phyloP scores from a whole-genome alignment of 148 eudicot species.

The Chenopodium suecicum region DNA sequence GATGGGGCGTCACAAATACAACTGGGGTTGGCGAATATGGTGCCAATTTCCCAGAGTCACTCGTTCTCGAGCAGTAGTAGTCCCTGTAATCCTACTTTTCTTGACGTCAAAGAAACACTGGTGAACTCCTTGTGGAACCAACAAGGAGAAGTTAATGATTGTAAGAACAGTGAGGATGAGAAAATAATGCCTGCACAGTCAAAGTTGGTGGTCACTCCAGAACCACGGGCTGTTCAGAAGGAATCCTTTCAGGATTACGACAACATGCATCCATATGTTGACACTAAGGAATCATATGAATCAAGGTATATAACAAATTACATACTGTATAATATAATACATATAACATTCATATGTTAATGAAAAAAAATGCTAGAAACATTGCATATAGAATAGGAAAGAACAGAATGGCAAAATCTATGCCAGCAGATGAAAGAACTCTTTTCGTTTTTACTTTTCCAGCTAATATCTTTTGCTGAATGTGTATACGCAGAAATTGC shows the following conservation, averaged over 20 bases:
- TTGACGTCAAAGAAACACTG: conserved; percentile 44
- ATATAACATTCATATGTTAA: neutral
- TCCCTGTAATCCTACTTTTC: conserved; percentile 29
- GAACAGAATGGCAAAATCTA: neutral
- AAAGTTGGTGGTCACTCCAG: conserved; percentile 31
- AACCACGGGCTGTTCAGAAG: conserved; percentile 30
- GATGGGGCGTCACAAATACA: conserved; percentile 47
- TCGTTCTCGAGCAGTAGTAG: conserved; percentile 40
- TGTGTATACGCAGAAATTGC: conserved; percentile 21
- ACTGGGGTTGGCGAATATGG: conserved; percentile 40
- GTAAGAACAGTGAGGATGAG: conserved; percentile 19
- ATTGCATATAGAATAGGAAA: neutral
- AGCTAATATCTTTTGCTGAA: neutral
- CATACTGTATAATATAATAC: neutral
- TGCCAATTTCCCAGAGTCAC: conserved; percentile 37
- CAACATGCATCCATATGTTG: conserved; percentile 54
- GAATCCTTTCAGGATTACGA: conserved; percentile 51
- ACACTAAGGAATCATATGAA: conserved; percentile 46
- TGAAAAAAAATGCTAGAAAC: neutral
- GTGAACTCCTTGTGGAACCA: conserved; percentile 50
- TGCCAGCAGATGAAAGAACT: neutral
- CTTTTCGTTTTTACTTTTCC: neutral
- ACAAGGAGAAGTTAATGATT: conserved; percentile 24
- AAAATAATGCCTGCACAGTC: conserved; percentile 38
- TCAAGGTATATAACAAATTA: conserved; percentile 43